A percentile compares a stretch with the other conserved stretches of the same genome.
Evolutionary conservation across 1,139 yeast genomes (phyloP).

Genomic region (Zygosaccharomyces sapae): DNA sequence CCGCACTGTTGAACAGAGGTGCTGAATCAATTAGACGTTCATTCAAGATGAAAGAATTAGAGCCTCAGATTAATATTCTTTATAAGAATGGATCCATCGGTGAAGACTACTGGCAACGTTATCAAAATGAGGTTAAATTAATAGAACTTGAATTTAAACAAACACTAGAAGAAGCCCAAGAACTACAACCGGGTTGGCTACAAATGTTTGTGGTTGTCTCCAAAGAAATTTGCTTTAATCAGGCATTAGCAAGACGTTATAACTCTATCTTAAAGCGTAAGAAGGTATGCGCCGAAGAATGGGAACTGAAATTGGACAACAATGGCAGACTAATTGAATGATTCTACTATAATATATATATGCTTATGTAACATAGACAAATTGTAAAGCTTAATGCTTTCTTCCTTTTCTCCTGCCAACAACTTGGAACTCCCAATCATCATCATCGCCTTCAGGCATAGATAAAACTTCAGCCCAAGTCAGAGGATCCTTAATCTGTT

Average conservation of each 20-base stretch:
- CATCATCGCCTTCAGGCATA: conserved; percentile 52
- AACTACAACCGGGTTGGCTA: conserved; percentile 74
- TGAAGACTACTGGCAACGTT: conserved; percentile 80
- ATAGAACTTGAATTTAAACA: conserved; percentile 75
- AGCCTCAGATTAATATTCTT: conserved; percentile 59
- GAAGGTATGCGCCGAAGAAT: conserved; percentile 45
- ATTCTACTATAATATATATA: conserved; percentile 6
- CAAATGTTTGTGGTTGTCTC: conserved; percentile 71
- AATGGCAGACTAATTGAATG: conserved; percentile 34
- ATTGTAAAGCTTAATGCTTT: conserved; percentile 25
- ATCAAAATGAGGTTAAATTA: conserved; percentile 68
- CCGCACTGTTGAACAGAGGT: conserved; percentile 80
- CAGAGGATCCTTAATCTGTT: conserved; percentile 51
- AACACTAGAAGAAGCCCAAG: conserved; percentile 72
- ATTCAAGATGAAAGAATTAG: conserved; percentile 64
- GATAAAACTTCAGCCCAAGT: conserved; percentile 66
- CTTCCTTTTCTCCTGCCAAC: conserved; percentile 61
- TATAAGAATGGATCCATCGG: conserved; percentile 90
- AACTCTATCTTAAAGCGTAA: conserved; percentile 57
- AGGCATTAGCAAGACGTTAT: conserved; percentile 80
- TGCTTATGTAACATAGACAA: not conserved
- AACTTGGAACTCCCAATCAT: conserved; percentile 79
- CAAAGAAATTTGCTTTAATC: conserved; percentile 87
- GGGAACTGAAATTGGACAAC: conserved; percentile 42
- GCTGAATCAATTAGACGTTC: conserved; percentile 90